Evolutionary conservation across 495 filamentous ascomycete species (phyloP).

Genomic region (Usnea hakonensis): DNA sequence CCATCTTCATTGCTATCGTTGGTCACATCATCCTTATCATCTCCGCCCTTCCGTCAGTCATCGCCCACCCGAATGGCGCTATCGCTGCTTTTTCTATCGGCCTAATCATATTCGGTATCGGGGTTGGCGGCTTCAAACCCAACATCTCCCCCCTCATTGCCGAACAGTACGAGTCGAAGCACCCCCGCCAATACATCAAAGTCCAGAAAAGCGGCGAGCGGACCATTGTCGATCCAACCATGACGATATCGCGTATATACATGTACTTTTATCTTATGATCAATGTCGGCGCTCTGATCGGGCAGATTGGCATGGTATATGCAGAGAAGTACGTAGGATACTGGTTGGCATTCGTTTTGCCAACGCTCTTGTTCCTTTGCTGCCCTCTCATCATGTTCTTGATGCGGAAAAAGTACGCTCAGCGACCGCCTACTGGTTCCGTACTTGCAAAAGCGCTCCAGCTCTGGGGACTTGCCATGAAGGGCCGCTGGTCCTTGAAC

Average conservation of each 20-base stretch:
- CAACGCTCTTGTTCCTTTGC: constrained; percentile 50
- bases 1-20: constrained; percentile 41
- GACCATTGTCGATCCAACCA: constrained; percentile 65
- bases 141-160: constrained; percentile 52
- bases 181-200: constrained; percentile 32
- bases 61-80: constrained; percentile 42
- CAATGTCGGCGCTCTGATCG: constrained; percentile 61
- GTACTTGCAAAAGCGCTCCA: constrained; percentile 55
- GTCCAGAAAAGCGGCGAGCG: constrained; percentile 56
- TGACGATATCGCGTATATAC: constrained; percentile 67
- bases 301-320: constrained; percentile 54
- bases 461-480: constrained; percentile 44
- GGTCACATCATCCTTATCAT: constrained; percentile 44
- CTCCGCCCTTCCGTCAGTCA: constrained; percentile 39
- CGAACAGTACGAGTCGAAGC: constrained; percentile 62
- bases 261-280: constrained; percentile 67
- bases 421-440: constrained; percentile 54
- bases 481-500: constrained; percentile 52
- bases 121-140: constrained; percentile 69
- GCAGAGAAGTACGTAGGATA: constrained; percentile 61
- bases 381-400: constrained; percentile 45
- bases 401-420: constrained; percentile 51
- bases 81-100: constrained; percentile 35
- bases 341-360: constrained; percentile 66
- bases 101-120: constrained; percentile 37